Evolutionary conservation across 257 asterid species (phyloP).

Genomic region (Craterostigma plantagineum): DNA sequence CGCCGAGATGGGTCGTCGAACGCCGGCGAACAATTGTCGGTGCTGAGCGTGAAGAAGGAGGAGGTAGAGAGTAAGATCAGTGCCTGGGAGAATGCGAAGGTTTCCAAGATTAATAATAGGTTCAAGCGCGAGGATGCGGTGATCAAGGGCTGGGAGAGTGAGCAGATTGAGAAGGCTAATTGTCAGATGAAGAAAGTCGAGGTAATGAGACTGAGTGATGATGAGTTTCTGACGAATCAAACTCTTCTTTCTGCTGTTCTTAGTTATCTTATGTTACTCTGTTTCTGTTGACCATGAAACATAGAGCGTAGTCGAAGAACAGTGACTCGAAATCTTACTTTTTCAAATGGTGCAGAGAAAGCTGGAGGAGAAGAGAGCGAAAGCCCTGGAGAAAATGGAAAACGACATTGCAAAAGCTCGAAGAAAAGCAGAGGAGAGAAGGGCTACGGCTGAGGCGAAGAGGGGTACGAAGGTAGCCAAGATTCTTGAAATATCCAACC

Average conservation of each 20-base stretch:
- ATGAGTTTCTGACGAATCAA: too few species aligned
- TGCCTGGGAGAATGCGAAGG: slow-evolving; percentile 82
- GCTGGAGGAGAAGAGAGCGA: slow-evolving; percentile 27
- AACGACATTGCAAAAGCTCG: slow-evolving; percentile 79
- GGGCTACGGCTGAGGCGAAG: slow-evolving; percentile 81
- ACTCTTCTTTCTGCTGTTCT: too few species aligned
- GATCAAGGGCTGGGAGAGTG: slow-evolving; percentile 68
- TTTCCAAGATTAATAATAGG: slow-evolving; percentile 69
- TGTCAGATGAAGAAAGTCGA: slow-evolving; percentile 92
- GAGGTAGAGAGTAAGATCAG: slow-evolving; percentile 74
- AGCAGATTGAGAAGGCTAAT: slow-evolving; percentile 69
- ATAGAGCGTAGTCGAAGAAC: too few species aligned
- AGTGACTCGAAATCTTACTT: too few species aligned
- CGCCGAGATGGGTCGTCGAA: not conserved
- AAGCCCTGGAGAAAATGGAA: slow-evolving; percentile 78
- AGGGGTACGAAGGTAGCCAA: slow-evolving; percentile 85
- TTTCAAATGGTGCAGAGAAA: slow-evolving; percentile 27
- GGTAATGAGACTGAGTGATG: too few species aligned
- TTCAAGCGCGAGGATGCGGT: slow-evolving; percentile 79
- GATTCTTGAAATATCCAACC: slow-evolving; percentile 48
- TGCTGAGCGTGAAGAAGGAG: slow-evolving; percentile 66
- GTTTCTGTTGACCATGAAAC: too few species aligned
- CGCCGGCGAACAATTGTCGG: slow-evolving; percentile 17
- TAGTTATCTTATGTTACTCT: too few species aligned
- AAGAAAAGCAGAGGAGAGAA: slow-evolving; percentile 84